Evolutionary conservation across 1,139 yeast genomes (phyloP), one percentile per base, ranked within the genome.

Genomic region (Saccharomycopsis phalli): DNA sequence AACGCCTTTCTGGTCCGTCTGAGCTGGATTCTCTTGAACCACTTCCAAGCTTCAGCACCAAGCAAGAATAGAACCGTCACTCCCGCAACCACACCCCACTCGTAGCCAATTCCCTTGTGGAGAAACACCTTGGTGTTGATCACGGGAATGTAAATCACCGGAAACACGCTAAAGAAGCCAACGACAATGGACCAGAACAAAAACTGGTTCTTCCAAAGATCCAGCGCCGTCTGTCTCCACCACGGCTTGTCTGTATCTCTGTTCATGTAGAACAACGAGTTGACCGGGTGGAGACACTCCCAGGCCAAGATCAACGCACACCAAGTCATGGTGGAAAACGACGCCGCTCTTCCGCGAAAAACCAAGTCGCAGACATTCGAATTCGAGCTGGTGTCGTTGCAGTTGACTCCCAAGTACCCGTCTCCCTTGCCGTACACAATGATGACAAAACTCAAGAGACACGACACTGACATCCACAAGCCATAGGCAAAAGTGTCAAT

Each of bases 321-420:
- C 95, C 95, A 87, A 1, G 95, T 86, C 80, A 87, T 79, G 4
- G 79, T 76, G 3, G 82, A 84, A 63, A 87, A 87, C 0, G 93
- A 71, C 3, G 83, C 74, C 2, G 95, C 75, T 56, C 96, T 75
- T 2, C 88, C 88, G 53, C 74, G 67, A 63, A 79, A 84, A 4
- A 87, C 95, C 49, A 69, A 63, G 36, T 62, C 55, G 62, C 95
- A 87, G 1, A 62, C 37, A 2, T 59, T 66, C 41, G 59, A 59
- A 49, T 61, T 65, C 8, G 56, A 53, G 34, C 62, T 59, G 7
- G 27, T 38, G 31, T 37, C 28, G 58, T 86, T 84, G 64, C 95
- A 84, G 48, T 68, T 60, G 27, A 47, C 44, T 19, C 94, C 95
- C 40, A 84, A 67, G 29, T 76, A 56, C 17, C 91, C 94, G 49